phyloP scores from a whole-genome alignment of 768 basidiomycete species.

The Lentinula sp. region DNA sequence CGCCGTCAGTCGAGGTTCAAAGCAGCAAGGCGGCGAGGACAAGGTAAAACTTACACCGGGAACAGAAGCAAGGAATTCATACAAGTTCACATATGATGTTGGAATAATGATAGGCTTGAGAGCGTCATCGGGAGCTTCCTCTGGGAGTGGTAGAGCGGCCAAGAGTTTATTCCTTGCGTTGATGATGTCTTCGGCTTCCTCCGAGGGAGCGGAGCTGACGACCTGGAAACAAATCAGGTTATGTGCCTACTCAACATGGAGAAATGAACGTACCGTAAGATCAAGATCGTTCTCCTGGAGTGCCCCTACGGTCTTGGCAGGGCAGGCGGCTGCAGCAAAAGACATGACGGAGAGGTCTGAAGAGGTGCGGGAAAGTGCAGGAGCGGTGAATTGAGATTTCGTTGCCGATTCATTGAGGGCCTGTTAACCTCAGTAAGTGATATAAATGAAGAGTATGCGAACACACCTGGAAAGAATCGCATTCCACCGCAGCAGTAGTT shows the following conservation, averaged over 20 bases:
- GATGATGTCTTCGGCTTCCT: conserved; percentile 39
- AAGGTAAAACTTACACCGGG: not conserved
- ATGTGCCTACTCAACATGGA: not conserved
- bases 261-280: not conserved
- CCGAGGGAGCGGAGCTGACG: conserved; percentile 15
- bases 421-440: not conserved
- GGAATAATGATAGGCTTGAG: conserved; percentile 68
- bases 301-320: not conserved
- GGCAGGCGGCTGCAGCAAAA: not conserved
- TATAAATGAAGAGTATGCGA: not conserved
- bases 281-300: not conserved
- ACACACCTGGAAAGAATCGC: not conserved
- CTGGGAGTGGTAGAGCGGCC: conserved; percentile 57
- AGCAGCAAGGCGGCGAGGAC: not conserved
- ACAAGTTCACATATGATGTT: conserved; percentile 46
- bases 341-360: not conserved
- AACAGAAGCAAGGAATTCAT: conserved; percentile 53
- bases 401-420: not conserved
- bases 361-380: not conserved
- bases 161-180: conserved; percentile 51
- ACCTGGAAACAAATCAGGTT: not conserved
- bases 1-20: not conserved
- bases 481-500: not conserved
- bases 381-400: not conserved
- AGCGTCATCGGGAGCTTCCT: conserved; percentile 56